phyloP scores from a whole-genome alignment of 306 rosid genomes.

The Trichosanthes truncata region DNA sequence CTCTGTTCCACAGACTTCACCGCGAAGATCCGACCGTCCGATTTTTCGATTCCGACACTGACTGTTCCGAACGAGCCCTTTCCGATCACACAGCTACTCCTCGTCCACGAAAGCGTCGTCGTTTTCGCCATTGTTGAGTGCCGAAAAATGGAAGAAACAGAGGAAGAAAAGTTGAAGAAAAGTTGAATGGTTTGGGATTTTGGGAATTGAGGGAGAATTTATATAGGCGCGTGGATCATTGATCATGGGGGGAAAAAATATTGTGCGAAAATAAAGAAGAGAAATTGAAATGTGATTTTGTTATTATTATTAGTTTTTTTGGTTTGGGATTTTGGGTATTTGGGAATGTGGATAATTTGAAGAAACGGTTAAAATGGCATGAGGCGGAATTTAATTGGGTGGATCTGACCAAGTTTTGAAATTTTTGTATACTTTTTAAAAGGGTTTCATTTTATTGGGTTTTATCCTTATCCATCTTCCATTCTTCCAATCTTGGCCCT shows the following conservation, averaged over 20 bases:
- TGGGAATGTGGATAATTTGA: background rate
- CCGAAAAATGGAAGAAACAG: background rate
- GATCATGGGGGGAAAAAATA: background rate
- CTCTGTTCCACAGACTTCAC: slow-evolving; percentile 62
- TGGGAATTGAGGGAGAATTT: background rate
- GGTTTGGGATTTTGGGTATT: background rate
- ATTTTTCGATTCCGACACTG: slow-evolving; percentile 31
- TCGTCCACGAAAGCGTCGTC: slow-evolving; percentile 44
- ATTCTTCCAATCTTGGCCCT: background rate
- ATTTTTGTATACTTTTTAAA: background rate
- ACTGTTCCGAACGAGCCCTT: slow-evolving; percentile 70
- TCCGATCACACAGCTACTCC: slow-evolving; percentile 59
- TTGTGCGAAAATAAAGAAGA: background rate
- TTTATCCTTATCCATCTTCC: slow-evolving; percentile 9
- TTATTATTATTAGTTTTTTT: background rate
- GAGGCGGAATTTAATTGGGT: slow-evolving; percentile 4
- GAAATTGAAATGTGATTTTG: background rate
- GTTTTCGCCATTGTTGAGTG: background rate
- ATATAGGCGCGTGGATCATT: slow-evolving; percentile 2
- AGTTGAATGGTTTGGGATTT: background rate
- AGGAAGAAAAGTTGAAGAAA: background rate
- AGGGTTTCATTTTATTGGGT: background rate
- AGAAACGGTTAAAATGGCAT: slow-evolving; percentile 1
- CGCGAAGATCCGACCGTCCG: slow-evolving; percentile 47
- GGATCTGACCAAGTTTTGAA: background rate